Evolutionary conservation across 352 stramenopile species (phyloP), one percentile per base, ranked within the genome.

Genomic region (Phytophthora boehmeriae): DNA sequence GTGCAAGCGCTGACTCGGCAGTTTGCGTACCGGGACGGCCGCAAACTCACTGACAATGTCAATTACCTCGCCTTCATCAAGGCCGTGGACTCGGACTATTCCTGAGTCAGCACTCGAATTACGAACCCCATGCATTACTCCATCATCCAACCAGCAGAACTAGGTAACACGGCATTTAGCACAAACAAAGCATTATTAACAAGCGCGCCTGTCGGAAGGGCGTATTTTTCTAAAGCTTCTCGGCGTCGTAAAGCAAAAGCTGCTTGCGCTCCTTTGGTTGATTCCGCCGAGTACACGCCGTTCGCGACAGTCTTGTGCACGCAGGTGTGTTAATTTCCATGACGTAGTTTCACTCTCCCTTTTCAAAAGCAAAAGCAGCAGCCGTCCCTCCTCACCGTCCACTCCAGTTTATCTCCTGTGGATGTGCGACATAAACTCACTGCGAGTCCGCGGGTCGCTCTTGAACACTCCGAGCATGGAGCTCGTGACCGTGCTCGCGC

Each of bases 401-500:
- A 1, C 19, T 10, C 22, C 14, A 22, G 22, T 73, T 73, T 86
- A 94, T 54, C 81, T 79, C 52, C 88, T 81, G 55, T 94, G 84
- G 62, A 96, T 93, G 68, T 84, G 86, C 53, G 83, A 86, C 85
- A 96, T 94, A 68, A 96, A 96, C 67, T 96, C 88, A 60, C 80
- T 92, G 17, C 88, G 74, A 32, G 88, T 95, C 43, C 88, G 84
- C 42, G 86, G 81, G 78, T 99, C 95, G 19, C 75, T 94, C 80
- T 99, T 93, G 80, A 99, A 99, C 76, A 88, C 96, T 23, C 98
- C 98, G 17, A 98, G 80, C 22, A 99, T 92, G 47, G 91, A 98
- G 73, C 91, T 99, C 4, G 98, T 99, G 45, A 99, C 88, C 0
- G 98, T 99, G 22, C 81, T 97, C 10, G 97, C 89, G 6, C 95